Conservation (phyloP, 2,329 filamentous ascomycete genomes). For the Tolypocladium ophioglossoides region DNA sequence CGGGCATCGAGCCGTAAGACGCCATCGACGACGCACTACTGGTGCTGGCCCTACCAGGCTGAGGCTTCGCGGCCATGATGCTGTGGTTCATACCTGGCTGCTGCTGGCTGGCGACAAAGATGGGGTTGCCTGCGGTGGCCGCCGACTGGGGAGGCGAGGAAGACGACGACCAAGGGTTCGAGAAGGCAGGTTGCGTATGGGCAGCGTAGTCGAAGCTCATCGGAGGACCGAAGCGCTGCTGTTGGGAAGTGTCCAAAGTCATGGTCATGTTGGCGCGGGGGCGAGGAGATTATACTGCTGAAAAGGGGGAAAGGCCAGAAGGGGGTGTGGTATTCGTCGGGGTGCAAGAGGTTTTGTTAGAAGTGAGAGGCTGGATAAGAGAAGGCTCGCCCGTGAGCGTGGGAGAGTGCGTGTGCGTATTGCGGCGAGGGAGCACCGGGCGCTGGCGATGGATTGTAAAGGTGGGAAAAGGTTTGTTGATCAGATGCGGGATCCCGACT, state of each 20-base stretch:
- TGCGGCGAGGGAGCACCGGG: not conserved
- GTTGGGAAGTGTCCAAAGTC: constrained; percentile 75
- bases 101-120: constrained; percentile 50
- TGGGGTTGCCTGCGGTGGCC: constrained; percentile 44
- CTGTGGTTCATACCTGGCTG: constrained; percentile 39
- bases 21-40: constrained; percentile 51
- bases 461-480: constrained; percentile 29
- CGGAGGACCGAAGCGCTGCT: constrained; percentile 64
- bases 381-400: not conserved
- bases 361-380: not conserved
- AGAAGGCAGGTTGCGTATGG: constrained; percentile 58
- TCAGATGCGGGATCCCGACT: constrained; percentile 40
- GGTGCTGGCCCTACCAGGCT: constrained; percentile 44
- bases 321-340: not conserved
- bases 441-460: not conserved
- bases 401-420: not conserved
- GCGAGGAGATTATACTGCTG: not conserved
- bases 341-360: not conserved
- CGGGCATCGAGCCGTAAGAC: constrained; percentile 61
- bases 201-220: constrained; percentile 68
- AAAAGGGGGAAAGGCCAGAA: not conserved
- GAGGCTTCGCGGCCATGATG: constrained; percentile 35
- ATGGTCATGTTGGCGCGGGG: constrained; percentile 65
- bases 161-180: constrained; percentile 74
- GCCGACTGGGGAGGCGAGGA: constrained; percentile 30